Conservation (phyloP, 306 rosid genomes). For the Cicer pinnatifidum region DNA sequence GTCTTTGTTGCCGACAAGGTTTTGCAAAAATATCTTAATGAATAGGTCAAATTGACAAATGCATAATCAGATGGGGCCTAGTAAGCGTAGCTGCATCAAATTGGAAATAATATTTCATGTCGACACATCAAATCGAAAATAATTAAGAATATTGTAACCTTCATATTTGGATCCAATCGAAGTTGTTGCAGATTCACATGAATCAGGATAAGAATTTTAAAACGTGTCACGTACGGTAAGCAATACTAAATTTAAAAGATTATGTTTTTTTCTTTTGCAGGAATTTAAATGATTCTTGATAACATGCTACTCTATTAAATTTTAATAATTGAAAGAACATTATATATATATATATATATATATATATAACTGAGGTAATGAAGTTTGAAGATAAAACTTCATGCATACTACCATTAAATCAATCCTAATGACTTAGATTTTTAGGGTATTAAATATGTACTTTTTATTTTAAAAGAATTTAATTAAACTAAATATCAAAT, state of each 20-base stretch:
- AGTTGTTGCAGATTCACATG: slow-evolving; percentile 51
- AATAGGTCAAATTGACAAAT: slow-evolving; percentile 32
- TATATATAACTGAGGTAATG: no score
- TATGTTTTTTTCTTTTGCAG: neutral
- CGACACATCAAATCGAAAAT: slow-evolving; percentile 16
- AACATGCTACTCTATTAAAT: no score
- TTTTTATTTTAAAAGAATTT: no score
- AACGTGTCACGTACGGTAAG: slow-evolving; percentile 45
- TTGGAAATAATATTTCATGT: neutral
- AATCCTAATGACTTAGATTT: no score
- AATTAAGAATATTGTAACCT: slow-evolving; percentile 5
- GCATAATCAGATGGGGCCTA: slow-evolving; percentile 5
- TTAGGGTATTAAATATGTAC: no score
- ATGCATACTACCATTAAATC: no score
- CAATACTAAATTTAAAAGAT: neutral
- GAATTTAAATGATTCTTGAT: neutral
- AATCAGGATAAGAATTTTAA: slow-evolving; percentile 35
- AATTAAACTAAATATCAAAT: no score
- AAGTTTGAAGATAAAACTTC: no score
- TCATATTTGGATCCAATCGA: slow-evolving; percentile 42
- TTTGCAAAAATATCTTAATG: slow-evolving; percentile 41
- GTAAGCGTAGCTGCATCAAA: neutral
- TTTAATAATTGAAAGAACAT: no score
- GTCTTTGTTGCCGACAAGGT: slow-evolving; percentile 35
- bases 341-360: no score